Conservation (phyloP, 2,329 filamentous ascomycete genomes). For the Tricladium varicosporioides region DNA sequence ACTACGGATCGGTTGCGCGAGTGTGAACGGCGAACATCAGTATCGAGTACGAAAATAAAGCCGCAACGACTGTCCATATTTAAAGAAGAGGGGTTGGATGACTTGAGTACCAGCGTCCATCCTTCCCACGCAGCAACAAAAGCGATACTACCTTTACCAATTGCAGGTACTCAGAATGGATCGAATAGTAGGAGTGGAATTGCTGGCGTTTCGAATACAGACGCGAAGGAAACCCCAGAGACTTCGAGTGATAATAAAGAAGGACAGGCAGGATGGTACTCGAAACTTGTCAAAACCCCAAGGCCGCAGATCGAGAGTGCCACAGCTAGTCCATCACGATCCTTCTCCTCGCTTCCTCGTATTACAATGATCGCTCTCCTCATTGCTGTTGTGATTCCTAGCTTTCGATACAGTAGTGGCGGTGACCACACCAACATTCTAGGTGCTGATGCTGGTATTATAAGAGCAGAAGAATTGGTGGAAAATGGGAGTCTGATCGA, state of each 20-base stretch:
- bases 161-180: too few species aligned
- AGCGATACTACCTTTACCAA: neutral
- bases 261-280: conserved; percentile 14
- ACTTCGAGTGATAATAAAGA: neutral
- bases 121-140: conserved; percentile 4
- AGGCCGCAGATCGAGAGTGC: conserved; percentile 43
- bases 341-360: conserved; percentile 42
- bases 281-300: conserved; percentile 19
- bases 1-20: conserved; percentile 26
- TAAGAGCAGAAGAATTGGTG: conserved; percentile 34
- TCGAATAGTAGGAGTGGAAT: too few species aligned
- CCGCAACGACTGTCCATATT: conserved; percentile 22
- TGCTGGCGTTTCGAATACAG: too few species aligned
- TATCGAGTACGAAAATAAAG: conserved; percentile 14
- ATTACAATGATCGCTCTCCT: conserved; percentile 48
- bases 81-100: conserved; percentile 31
- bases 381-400: conserved; percentile 50
- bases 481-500: conserved; percentile 34
- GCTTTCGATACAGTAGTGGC: conserved; percentile 40
- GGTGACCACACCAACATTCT: conserved; percentile 40
- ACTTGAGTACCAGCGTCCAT: conserved; percentile 22
- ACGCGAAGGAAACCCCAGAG: conserved; percentile 7
- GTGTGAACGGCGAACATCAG: conserved; percentile 15
- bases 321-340: conserved; percentile 43
- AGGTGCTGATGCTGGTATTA: conserved; percentile 48